Evolutionary conservation across 495 filamentous ascomycete genomes (phyloP).

Genomic region (Melanomma pulvis-pyrius): DNA sequence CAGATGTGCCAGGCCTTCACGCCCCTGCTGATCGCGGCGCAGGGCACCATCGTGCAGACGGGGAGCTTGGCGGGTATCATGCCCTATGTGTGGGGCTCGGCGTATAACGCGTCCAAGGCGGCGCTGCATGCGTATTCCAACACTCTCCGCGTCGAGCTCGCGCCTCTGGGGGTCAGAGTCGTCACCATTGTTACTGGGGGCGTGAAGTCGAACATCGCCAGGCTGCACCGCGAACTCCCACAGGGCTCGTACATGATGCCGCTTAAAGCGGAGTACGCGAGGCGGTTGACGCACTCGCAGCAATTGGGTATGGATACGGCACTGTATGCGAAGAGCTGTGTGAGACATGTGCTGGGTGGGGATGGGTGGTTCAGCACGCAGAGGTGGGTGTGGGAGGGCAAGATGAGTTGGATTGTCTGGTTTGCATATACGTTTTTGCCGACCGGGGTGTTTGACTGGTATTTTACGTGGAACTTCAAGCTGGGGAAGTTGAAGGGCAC

Average conservation of each 20-base stretch:
- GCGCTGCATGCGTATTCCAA: slow-evolving; percentile 64
- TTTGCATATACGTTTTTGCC: slow-evolving; percentile 54
- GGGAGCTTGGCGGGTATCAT: slow-evolving; percentile 62
- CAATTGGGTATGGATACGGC: slow-evolving; percentile 56
- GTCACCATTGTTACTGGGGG: slow-evolving; percentile 62
- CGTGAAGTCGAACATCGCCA: slow-evolving; percentile 61
- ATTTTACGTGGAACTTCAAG: slow-evolving; percentile 28
- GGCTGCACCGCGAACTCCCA: slow-evolving; percentile 53
- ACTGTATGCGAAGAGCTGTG: slow-evolving; percentile 61
- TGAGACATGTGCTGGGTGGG: slow-evolving; percentile 54
- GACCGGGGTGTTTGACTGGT: slow-evolving; percentile 19
- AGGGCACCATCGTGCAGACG: slow-evolving; percentile 65
- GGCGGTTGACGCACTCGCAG: slow-evolving; percentile 60
- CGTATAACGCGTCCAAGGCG: slow-evolving; percentile 68
- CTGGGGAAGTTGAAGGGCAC: slow-evolving; percentile 26
- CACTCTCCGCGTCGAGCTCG: slow-evolving; percentile 60
- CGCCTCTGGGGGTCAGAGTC: slow-evolving; percentile 52
- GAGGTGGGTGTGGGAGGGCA: slow-evolving; percentile 59
- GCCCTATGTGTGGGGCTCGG: slow-evolving; percentile 45
- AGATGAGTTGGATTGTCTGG: slow-evolving; percentile 50
- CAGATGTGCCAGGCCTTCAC: slow-evolving; percentile 61
- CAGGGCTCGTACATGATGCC: slow-evolving; percentile 57
- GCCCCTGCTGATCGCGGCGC: slow-evolving; percentile 59
- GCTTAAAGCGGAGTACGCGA: slow-evolving; percentile 55
- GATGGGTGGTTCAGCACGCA: slow-evolving; percentile 49